Base-by-base conservation (phyloP, 768 basidiomycete genomes). In the Piloderma croceum region DNA sequence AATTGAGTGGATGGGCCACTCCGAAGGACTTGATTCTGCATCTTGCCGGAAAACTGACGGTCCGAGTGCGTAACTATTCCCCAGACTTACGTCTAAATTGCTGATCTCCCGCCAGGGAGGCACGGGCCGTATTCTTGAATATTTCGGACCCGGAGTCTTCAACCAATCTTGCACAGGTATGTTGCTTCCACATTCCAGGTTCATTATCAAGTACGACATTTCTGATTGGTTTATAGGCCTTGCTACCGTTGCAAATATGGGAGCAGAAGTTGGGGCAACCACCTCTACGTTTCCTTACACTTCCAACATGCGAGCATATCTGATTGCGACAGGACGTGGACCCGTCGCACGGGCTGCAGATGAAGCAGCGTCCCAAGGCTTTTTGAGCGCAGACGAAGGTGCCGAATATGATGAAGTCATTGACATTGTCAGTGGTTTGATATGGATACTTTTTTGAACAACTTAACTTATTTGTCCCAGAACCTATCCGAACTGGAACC, bases 231-330 rank as follows among this genome's bases (percentile, higher is more conserved):
- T 34, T 33, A 21, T 36, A 86, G 87, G 89, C 41, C 67, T 96
- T 39, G 96, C 94, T 2, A 98, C 96, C 2, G 86, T 99, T 41
- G 86, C 90, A 32, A 98, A 99, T 63, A 99, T 98, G 96, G 96
- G 96, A 37, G 96, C 96, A 10, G 96, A 99, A 69, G 93, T 98
- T n/a, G 96, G 96, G 27, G 96, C 96, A n/a, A 99, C 96, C 1
- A 98, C 96, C 0, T 94, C 93, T 1, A 90, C 87, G 5, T 99
- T 99, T 74, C 93, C 94, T 4, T 99, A 98, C 64, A 91, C 90
- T 12, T 63, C 76, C 13, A 79, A 79, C 53, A 98, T 98, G 94
- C 74, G 80, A 23, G 71, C 78, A 24, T 99, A 98, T 64, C 77
- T 99, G 22, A 70, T 77, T 47, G 92, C 92, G 15, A 99, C 96